Conservation (phyloP, 805 yeast genomes). For the Candida oleophila region DNA sequence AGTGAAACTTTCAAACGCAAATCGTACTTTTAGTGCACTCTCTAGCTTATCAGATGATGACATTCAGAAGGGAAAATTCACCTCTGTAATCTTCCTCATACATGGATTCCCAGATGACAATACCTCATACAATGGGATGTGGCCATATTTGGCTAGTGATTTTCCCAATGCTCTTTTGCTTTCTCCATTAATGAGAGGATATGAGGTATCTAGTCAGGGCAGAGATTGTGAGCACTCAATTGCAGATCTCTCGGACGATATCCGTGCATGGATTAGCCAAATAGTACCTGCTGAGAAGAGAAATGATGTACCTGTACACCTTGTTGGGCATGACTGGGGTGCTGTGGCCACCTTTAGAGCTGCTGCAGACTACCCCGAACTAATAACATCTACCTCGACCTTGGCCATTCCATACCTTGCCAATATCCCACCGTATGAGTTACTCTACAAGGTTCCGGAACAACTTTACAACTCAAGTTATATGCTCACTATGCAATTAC, state of each 20-base stretch:
- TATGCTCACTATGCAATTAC: conserved; percentile 36
- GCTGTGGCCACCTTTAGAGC: conserved; percentile 36
- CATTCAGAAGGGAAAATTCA: conserved; percentile 11
- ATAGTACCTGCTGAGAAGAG: conserved; percentile 14
- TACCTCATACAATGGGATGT: conserved; percentile 22
- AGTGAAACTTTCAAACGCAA: conserved; percentile 15
- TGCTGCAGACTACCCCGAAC: conserved; percentile 33
- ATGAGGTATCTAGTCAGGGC: conserved; percentile 32
- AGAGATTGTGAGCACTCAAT: conserved; percentile 22
- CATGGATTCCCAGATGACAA: conserved; percentile 43
- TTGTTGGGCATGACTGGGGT: conserved; percentile 48
- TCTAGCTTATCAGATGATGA: conserved; percentile 15
- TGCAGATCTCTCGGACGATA: conserved; percentile 32
- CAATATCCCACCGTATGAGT: conserved; percentile 25
- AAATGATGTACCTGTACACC: conserved; percentile 28
- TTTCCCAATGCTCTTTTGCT: conserved; percentile 22
- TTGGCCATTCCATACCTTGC: conserved; percentile 39
- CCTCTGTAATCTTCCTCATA: conserved; percentile 21
- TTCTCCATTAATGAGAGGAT: conserved; percentile 39
- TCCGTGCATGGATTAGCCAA: conserved; percentile 28
- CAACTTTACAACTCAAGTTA: conserved; percentile 36
- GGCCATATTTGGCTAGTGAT: conserved; percentile 18
- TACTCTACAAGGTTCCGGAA: conserved; percentile 28
- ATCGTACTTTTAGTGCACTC: conserved; percentile 19
- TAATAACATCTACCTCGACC: conserved; percentile 30